Evolutionary conservation across 2,329 filamentous ascomycete genomes (phyloP).

Genomic region (Alternaria consortialis): DNA sequence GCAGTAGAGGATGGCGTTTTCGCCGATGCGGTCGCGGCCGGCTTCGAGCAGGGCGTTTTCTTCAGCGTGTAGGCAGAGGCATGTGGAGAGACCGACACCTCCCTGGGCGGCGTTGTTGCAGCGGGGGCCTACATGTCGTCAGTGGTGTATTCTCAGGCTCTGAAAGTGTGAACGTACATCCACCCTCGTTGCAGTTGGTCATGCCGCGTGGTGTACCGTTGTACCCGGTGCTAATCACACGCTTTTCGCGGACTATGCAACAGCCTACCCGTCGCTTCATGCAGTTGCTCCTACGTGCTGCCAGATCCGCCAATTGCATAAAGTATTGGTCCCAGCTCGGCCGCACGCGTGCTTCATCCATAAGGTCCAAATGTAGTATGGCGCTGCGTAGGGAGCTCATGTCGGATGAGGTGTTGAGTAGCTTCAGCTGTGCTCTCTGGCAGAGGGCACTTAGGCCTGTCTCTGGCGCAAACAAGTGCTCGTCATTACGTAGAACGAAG

Average conservation of each 20-base stretch:
- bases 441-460: constrained; percentile 78
- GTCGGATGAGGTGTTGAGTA: constrained; percentile 83
- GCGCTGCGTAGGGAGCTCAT: constrained; percentile 76
- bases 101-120: constrained; percentile 80
- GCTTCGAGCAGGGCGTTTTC: constrained; percentile 97
- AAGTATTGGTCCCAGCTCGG: constrained; percentile 98
- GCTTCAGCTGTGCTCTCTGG: constrained; percentile 80
- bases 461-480: constrained; percentile 73
- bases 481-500: constrained; percentile 72
- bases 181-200: constrained; percentile 90
- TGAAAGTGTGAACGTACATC: constrained; percentile 64
- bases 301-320: constrained; percentile 93
- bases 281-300: constrained; percentile 90
- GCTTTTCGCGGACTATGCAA: constrained; percentile 83
- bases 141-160: neutral
- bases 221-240: constrained; percentile 95
- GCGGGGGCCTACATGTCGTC: constrained; percentile 60
- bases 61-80: constrained; percentile 96
- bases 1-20: constrained; percentile 86
- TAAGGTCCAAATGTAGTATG: constrained; percentile 77
- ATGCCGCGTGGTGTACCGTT: constrained; percentile 95
- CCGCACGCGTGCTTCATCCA: constrained; percentile 79
- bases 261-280: constrained; percentile 98
- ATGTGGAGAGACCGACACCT: constrained; percentile 82
- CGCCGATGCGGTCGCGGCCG: constrained; percentile 85